These are phyloP conservation scores for Boeremia exigua DNA, from an alignment of 2,329 filamentous ascomycete genomes.

Conservation along the genomic window DNA sequence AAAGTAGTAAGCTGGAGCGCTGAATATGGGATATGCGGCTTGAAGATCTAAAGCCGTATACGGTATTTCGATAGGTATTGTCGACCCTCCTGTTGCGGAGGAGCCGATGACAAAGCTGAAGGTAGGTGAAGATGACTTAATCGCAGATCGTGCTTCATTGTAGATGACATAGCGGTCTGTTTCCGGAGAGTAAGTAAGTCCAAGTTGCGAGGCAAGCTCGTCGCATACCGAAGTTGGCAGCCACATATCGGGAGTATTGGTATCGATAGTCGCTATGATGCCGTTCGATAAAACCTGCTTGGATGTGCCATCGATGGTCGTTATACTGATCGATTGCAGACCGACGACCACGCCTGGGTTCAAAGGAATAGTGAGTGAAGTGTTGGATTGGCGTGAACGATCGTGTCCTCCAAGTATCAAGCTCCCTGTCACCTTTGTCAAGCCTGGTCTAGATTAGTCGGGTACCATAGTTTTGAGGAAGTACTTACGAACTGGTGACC, in stretches of 20 bases:
- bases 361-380: conserved; percentile 63
- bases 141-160: conserved; percentile 55
- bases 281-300: conserved; percentile 44
- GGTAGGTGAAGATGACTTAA: conserved; percentile 49
- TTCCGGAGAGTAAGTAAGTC: conserved; percentile 68
- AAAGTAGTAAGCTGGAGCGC: neutral
- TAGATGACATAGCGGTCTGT: conserved; percentile 69
- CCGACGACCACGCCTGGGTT: conserved; percentile 66
- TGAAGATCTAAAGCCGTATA: neutral
- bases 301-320: conserved; percentile 37
- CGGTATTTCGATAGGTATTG: neutral
- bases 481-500: conserved; percentile 67
- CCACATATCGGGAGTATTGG: conserved; percentile 56
- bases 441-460: conserved; percentile 26
- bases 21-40: neutral
- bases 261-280: conserved; percentile 50
- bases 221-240: conserved; percentile 63
- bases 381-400: conserved; percentile 63
- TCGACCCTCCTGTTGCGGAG: neutral
- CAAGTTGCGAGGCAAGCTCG: conserved; percentile 67
- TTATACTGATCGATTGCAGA: conserved; percentile 52
- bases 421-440: conserved; percentile 46
- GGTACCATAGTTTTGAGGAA: neutral
- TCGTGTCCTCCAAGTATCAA: conserved; percentile 76
- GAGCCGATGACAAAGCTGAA: conserved; percentile 7